These are phyloP conservation scores for Geotrichum cucujoidarum DNA, from an alignment of 1,139 yeast species.

Conservation along the genomic window DNA sequence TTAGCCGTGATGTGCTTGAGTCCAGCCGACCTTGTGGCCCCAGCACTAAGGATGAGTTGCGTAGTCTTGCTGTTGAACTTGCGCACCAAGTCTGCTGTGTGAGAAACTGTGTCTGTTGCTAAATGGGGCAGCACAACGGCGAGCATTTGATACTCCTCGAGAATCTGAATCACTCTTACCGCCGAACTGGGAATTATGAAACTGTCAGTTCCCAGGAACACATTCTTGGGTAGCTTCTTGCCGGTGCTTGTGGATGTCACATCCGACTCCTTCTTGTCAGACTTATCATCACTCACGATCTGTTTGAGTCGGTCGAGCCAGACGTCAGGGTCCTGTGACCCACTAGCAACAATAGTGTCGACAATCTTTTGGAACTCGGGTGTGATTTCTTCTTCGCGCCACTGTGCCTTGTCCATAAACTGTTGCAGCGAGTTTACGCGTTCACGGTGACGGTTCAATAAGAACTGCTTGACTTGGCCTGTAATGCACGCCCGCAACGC, in stretches of 20 bases:
- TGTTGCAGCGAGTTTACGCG: slow-evolving; percentile 44
- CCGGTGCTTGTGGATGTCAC: neutral
- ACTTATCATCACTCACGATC: slow-evolving; percentile 9
- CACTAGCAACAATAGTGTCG: slow-evolving; percentile 52
- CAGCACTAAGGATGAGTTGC: slow-evolving; percentile 67
- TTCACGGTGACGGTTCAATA: slow-evolving; percentile 53
- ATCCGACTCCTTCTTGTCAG: neutral
- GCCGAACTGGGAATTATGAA: slow-evolving; percentile 38
- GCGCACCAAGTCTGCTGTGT: slow-evolving; percentile 49
- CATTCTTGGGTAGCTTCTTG: slow-evolving; percentile 29
- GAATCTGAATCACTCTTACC: slow-evolving; percentile 37
- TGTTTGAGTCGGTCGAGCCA: slow-evolving; percentile 41
- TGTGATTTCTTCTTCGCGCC: slow-evolving; percentile 67
- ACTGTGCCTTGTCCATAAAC: slow-evolving; percentile 61
- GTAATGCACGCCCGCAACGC: slow-evolving; percentile 62
- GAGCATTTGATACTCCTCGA: slow-evolving; percentile 49
- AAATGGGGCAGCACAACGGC: slow-evolving; percentile 48
- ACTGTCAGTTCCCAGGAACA: slow-evolving; percentile 36
- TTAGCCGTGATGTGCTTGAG: slow-evolving; percentile 70
- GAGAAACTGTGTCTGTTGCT: slow-evolving; percentile 36
- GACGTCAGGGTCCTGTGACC: slow-evolving; percentile 44
- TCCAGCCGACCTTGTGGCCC: slow-evolving; percentile 66
- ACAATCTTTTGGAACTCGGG: slow-evolving; percentile 47
- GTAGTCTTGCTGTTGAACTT: slow-evolving; percentile 53
- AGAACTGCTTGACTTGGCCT: slow-evolving; percentile 61